Percentiles rank a stretch among this genome's conserved stretches.
phyloP scores from a whole-genome alignment of 768 basidiomycete species.

The Psilocybe cubensis region DNA sequence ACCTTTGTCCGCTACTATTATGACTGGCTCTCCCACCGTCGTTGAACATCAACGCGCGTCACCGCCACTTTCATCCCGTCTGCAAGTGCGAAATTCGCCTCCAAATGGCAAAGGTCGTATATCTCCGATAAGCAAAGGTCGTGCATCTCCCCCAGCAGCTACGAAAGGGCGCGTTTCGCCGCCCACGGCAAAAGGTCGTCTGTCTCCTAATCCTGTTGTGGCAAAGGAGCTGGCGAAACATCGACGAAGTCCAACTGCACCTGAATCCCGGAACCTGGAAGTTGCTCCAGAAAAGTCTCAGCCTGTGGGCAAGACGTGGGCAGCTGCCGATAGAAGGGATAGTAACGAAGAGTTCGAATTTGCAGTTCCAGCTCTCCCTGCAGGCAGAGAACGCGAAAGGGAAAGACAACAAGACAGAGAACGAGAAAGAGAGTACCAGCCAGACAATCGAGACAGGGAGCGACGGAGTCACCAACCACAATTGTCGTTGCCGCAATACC shows the following conservation, averaged over 20 bases:
- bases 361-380: conserved; percentile 33
- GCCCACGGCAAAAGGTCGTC: conserved; percentile 28
- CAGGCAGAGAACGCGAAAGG: conserved; percentile 37
- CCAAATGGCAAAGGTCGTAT: conserved; percentile 25
- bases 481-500: conserved; percentile 32
- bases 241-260: conserved; percentile 71
- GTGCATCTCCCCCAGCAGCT: conserved; percentile 25
- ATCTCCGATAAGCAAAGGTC: conserved; percentile 27
- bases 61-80: conserved; percentile 17
- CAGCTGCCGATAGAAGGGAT: conserved; percentile 37
- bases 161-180: conserved; percentile 30
- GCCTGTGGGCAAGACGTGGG: conserved; percentile 46
- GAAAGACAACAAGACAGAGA: conserved; percentile 34
- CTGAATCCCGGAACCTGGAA: conserved; percentile 52
- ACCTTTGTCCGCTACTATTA: conserved; percentile 27
- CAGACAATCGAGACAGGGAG: conserved; percentile 26
- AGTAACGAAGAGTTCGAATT: conserved; percentile 38
- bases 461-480: conserved; percentile 32
- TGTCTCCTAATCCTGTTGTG: conserved; percentile 30
- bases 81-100: conserved; percentile 28
- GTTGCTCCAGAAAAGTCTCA: conserved; percentile 25
- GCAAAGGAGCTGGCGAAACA: conserved; percentile 47
- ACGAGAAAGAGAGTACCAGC: conserved; percentile 23
- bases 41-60: conserved; percentile 39
- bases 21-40: conserved; percentile 57